Conservation (phyloP, 2,329 filamentous ascomycete species). For the Gyromitra esculenta region DNA sequence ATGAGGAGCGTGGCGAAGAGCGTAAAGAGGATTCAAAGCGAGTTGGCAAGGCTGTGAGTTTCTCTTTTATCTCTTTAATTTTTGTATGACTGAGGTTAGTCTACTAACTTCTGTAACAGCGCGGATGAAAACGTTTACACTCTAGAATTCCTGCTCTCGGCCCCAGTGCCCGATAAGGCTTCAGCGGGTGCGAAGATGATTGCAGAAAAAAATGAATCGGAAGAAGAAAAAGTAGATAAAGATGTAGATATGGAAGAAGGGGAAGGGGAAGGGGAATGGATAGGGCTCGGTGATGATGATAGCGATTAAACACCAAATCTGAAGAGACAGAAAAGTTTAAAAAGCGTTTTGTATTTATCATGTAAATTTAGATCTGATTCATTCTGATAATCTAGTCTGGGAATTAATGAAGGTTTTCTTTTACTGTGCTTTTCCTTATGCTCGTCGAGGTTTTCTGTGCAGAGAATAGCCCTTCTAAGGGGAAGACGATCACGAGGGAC, state of each 20-base stretch:
- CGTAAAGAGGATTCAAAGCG: constrained; percentile 79
- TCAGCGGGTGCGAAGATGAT: constrained; percentile 48
- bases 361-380: constrained; percentile 34
- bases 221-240: constrained; percentile 15
- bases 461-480: neutral
- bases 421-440: neutral
- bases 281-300: constrained; percentile 35
- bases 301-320: constrained; percentile 38
- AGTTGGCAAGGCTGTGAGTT: constrained; percentile 74
- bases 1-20: constrained; percentile 83
- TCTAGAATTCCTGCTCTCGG: constrained; percentile 78
- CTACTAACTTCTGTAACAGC: constrained; percentile 37
- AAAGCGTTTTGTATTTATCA: constrained; percentile 24
- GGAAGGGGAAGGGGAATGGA: constrained; percentile 49
- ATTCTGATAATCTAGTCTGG: neutral
- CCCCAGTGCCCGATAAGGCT: constrained; percentile 20
- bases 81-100: neutral
- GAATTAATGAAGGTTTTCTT: neutral
- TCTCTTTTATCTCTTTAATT: constrained; percentile 1
- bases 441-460: neutral
- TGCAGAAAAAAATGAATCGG: constrained; percentile 24
- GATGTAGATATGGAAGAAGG: constrained; percentile 47
- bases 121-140: constrained; percentile 90
- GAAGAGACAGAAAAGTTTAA: neutral
- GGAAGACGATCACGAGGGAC: too few species aligned